Base-by-base conservation (phyloP, 768 basidiomycete genomes). In the Clathrus columnatus region DNA sequence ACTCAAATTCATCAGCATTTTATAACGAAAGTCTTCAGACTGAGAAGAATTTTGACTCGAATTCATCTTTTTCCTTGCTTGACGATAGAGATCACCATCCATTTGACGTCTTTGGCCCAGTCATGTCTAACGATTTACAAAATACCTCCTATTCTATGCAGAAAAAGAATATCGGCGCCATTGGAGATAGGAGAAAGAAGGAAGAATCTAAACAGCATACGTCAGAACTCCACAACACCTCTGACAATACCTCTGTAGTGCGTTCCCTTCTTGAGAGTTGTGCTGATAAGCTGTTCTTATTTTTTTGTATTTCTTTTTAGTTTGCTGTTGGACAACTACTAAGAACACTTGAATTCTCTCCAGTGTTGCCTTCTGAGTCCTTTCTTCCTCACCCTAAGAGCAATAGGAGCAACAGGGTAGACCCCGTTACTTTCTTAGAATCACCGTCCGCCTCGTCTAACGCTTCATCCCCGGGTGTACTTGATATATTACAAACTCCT, bases 181-280 rank as follows among this genome's bases (percentile, higher is more conserved):
- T 90, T 65, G 88, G 87, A 46, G 88, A 91, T 62, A 87, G 87
- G 16, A 78, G 85, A 61, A 86, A 82, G 69, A 82, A 76, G 66
- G 72, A 69, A 50, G 76, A 71, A 48, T 78, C 83, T 4, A 24
- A 43, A 32, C 46, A 47, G 26, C 79, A 76, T 46, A 77, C 77
- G 46, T 81, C 78, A 41, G 77, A 83, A 60, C 74, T 69, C 45
- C 82, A 83, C 63, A 51, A 58, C 36, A 28, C 48, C 29, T 49
- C 41, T 48, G 29, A 50, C 49, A 26, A 48, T 29, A 21, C 16
- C 21, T 65, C 55, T 56, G 61, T 57, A 56, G 62, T 61, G 60
- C 54, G 67, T 66, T 24, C 47, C 29, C 58, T 60, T 10, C 1
- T 16, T 62, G 62, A 64, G 60, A 58, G 54, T 44, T 50, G 17